Conservation (phyloP, 1,139 yeast genomes). For the Debaryomyces nepalensis region DNA sequence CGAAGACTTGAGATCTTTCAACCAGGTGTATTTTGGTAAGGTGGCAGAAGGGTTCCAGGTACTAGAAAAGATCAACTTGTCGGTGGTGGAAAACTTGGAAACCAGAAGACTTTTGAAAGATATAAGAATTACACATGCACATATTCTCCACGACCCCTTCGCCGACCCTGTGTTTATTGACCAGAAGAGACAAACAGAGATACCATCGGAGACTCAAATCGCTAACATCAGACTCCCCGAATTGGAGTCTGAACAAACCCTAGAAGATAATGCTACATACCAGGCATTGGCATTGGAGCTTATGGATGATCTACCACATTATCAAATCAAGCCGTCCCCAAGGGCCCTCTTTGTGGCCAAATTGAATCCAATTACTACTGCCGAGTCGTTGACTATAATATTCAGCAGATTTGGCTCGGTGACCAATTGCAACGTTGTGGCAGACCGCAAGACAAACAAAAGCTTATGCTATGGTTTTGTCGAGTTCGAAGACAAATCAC, state of each 20-base stretch:
- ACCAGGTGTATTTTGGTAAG: conserved; percentile 44
- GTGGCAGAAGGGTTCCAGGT: conserved; percentile 57
- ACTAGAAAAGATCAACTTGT: conserved; percentile 46
- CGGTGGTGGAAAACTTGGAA: conserved; percentile 38
- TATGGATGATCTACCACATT: conserved; percentile 66
- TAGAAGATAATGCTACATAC: conserved; percentile 17
- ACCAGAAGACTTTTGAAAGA: conserved; percentile 48
- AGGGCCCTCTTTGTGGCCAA: conserved; percentile 65
- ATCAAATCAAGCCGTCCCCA: conserved; percentile 64
- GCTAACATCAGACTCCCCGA: conserved; percentile 17
- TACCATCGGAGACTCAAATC: conserved; percentile 19
- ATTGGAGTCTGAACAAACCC: conserved; percentile 8
- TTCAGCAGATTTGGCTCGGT: conserved; percentile 66
- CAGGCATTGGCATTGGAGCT: conserved; percentile 63
- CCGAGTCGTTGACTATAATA: conserved; percentile 56
- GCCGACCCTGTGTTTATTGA: conserved; percentile 29
- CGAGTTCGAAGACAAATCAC: conserved; percentile 50
- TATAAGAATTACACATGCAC: conserved; percentile 55
- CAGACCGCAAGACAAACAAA: conserved; percentile 40
- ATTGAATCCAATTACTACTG: conserved; percentile 61
- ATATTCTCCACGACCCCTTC: conserved; percentile 60
- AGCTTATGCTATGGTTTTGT: conserved; percentile 67
- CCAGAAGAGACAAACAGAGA: conserved; percentile 5
- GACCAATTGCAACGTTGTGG: conserved; percentile 54
- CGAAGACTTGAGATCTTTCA: conserved; percentile 10